These are phyloP conservation scores for Hypoxylon fuscum DNA, from an alignment of 495 filamentous ascomycete species.

Conservation along the genomic window DNA sequence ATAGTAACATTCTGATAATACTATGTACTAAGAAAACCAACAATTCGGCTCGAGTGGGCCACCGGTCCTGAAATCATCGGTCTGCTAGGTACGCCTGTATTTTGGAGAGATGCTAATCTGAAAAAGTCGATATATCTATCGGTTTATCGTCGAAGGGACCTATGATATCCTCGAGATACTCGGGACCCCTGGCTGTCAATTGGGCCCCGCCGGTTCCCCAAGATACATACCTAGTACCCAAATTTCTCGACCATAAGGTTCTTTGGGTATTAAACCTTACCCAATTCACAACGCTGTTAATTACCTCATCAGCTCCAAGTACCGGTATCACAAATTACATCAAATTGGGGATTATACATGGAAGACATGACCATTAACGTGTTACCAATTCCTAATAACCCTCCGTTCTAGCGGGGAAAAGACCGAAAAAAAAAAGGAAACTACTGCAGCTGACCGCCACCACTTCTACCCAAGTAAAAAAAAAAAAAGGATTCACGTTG, in stretches of 20 bases:
- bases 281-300: slow-evolving; percentile 20
- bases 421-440: slow-evolving; percentile 15
- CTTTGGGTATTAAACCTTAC: neutral
- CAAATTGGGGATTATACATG: no score
- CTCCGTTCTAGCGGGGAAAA: slow-evolving; percentile 25
- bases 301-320: slow-evolving; percentile 27
- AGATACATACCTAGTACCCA: slow-evolving; percentile 4
- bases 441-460: slow-evolving; percentile 34
- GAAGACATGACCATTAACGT: slow-evolving; percentile 9
- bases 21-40: slow-evolving; percentile 20
- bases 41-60: slow-evolving; percentile 34
- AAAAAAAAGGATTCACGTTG: slow-evolving; percentile 42
- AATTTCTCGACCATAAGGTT: neutral
- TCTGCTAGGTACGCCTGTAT: neutral
- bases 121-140: slow-evolving; percentile 21
- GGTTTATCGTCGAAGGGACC: neutral
- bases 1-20: no score
- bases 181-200: slow-evolving; percentile 24
- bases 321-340: neutral
- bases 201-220: slow-evolving; percentile 32
- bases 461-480: no score
- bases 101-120: slow-evolving; percentile 30
- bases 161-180: slow-evolving; percentile 25
- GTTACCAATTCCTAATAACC: slow-evolving; percentile 15
- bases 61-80: slow-evolving; percentile 24